phyloP scores from a whole-genome alignment of 2,329 filamentous ascomycete species.

The Colletotrichum endophyticum region DNA sequence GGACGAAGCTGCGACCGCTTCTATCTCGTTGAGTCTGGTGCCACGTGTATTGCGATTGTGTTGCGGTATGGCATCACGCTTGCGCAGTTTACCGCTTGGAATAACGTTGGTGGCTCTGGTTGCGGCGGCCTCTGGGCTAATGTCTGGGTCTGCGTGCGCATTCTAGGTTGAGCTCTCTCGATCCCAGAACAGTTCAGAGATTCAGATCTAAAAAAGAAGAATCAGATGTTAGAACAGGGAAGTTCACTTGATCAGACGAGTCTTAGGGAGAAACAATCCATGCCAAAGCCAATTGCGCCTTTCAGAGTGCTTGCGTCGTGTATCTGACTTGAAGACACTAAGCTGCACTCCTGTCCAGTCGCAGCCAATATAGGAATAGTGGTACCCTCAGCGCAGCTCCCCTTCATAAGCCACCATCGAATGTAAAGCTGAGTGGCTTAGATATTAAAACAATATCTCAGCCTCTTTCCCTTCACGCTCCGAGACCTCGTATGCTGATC shows the following conservation, averaged over 20 bases:
- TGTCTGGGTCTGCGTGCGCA: background rate
- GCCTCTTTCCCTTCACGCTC: rapidly evolving
- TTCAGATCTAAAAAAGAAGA: too few relatives aligned
- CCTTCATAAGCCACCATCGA: background rate
- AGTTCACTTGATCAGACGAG: background rate
- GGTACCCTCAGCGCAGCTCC: background rate
- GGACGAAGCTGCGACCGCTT: too few relatives aligned
- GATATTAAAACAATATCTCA: background rate
- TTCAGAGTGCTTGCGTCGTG: background rate
- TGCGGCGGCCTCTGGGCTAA: background rate
- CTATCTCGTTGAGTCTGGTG: too few relatives aligned
- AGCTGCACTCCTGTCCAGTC: rapidly evolving
- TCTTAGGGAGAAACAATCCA: background rate
- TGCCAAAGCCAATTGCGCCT: background rate
- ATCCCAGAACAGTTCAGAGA: background rate
- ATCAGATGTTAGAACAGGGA: too few relatives aligned
- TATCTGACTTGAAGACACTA: background rate
- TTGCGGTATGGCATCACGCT: too few relatives aligned
- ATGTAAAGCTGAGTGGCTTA: background rate
- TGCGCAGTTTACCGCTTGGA: too few relatives aligned
- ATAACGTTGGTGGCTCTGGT: background rate
- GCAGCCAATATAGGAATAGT: background rate
- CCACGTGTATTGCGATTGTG: too few relatives aligned
- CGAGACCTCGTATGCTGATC: background rate
- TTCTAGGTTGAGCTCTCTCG: background rate